Percentiles rank a stretch among this genome's conserved stretches.
phyloP scores from a whole-genome alignment of 139 green algal genomes.

The Picochlorum sp. region DNA sequence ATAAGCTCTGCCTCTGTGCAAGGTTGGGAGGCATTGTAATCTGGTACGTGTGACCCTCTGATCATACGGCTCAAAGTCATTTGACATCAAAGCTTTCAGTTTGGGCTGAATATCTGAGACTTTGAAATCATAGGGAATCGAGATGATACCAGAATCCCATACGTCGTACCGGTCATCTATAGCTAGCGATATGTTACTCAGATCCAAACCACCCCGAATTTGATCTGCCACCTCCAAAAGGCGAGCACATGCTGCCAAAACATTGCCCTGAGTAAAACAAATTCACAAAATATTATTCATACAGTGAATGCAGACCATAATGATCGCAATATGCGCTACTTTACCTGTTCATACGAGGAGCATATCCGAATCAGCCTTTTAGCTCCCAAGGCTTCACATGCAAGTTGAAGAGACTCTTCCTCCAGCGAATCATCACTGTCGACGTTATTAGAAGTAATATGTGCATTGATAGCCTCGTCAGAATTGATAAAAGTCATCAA shows the following conservation, averaged over 20 bases:
- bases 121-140: constrained; percentile 80
- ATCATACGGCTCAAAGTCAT: not conserved
- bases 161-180: constrained; percentile 90
- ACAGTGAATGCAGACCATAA: not conserved
- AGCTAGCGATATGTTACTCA: constrained; percentile 54
- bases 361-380: constrained; percentile 52
- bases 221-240: constrained; percentile 62
- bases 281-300: constrained; percentile 15
- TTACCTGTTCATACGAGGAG: constrained; percentile 31
- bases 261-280: constrained; percentile 14
- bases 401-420: constrained; percentile 32
- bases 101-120: constrained; percentile 47
- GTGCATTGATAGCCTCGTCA: constrained; percentile 40
- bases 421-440: constrained; percentile 26
- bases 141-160: constrained; percentile 89
- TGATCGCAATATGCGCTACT: not conserved
- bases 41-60: not conserved
- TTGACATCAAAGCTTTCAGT: constrained; percentile 41
- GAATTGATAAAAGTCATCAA: constrained; percentile 67
- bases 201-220: constrained; percentile 61
- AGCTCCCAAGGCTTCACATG: constrained; percentile 34
- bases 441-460: constrained; percentile 29
- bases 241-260: constrained; percentile 51
- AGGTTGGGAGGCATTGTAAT: not conserved
- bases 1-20: not conserved